Evolutionary conservation across 768 basidiomycete genomes (phyloP), one percentile per base, ranked within the genome.

Genomic region (Tricholoma flavovirens): DNA sequence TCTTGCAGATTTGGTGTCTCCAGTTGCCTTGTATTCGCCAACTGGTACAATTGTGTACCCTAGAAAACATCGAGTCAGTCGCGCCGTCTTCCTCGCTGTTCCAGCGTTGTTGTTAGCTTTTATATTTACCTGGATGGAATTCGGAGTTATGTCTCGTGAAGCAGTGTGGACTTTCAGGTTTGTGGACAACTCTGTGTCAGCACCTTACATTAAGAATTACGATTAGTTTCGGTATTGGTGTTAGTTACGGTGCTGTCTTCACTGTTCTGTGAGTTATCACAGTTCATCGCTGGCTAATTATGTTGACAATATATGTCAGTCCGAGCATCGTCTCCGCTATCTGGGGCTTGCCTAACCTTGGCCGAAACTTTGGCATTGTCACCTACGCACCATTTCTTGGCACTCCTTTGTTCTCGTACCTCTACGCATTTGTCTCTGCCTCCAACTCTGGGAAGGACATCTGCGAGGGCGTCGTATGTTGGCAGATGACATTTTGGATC

Each of bases 311-410:
- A 5, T 3, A 29, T 36, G n/a, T 29, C 60, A 88, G 86, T 11
- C 89, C 90, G 2, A 83, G 87, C 53, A 77, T 93, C 26, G 70
- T 90, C 4, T 82, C 84, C 2, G 76, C 85, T 1, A 75, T 87
- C 21, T 93, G 88, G 87, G 90, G 90, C 11, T 66, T 77, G 24
- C 64, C 75, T n/a, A 79, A 88, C 58, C 72, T 85, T 4, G 90
- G 83, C 8, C 82, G 90, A 55, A 93, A 93, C 67, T 92, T 83
- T 57, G 88, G 89, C 22, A 68, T 89, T 35, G 64, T 90, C 55
- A 82, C 86, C 49, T 90, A 88, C 61, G 83, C 89, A 0, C 85
- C 88, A 4, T 87, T 91, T 67, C 67, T 83, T 22, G 90, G 88
- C 5, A 90, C 88, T 0, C 82, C 88, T 1, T 33, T 83, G 0